These are phyloP conservation scores for Osmanthus fragrans DNA, from an alignment of 257 asterid species.

Conservation along the genomic window DNA sequence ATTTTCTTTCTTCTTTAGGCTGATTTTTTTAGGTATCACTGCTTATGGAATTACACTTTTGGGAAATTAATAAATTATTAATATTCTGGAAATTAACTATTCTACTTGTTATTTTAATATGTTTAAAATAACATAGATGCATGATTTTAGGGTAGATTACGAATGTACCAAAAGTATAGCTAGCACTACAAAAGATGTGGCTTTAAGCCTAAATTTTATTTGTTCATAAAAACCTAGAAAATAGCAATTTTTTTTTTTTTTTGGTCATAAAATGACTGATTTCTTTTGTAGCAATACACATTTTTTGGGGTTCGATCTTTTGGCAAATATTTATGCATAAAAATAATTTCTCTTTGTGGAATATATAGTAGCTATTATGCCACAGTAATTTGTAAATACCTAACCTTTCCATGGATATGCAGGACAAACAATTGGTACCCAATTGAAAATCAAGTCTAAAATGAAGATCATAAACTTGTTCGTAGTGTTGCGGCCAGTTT, in stretches of 20 bases:
- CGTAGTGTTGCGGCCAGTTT: slow-evolving; percentile 38
- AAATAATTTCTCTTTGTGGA: background rate
- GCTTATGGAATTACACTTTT: background rate
- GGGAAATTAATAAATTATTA: no score
- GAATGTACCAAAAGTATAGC: no score
- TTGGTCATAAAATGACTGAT: no score
- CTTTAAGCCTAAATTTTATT: no score
- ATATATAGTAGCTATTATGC: background rate
- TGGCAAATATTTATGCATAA: no score
- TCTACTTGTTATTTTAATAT: no score
- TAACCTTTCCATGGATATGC: background rate
- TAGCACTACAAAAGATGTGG: no score
- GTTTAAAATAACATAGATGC: background rate
- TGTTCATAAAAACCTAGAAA: no score
- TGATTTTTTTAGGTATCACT: background rate
- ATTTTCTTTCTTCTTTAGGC: background rate
- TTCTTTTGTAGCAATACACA: no score
- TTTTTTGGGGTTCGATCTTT: no score
- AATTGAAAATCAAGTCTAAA: slow-evolving; percentile 3
- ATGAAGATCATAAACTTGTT: slow-evolving; percentile 36
- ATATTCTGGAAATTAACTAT: background rate
- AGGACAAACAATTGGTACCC: slow-evolving; percentile 1
- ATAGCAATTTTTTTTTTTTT: no score
- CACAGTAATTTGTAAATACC: background rate
- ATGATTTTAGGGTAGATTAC: no score